Evolutionary conservation across 2,329 filamentous ascomycete genomes (phyloP).

Genomic region (Penicillium sp.): DNA sequence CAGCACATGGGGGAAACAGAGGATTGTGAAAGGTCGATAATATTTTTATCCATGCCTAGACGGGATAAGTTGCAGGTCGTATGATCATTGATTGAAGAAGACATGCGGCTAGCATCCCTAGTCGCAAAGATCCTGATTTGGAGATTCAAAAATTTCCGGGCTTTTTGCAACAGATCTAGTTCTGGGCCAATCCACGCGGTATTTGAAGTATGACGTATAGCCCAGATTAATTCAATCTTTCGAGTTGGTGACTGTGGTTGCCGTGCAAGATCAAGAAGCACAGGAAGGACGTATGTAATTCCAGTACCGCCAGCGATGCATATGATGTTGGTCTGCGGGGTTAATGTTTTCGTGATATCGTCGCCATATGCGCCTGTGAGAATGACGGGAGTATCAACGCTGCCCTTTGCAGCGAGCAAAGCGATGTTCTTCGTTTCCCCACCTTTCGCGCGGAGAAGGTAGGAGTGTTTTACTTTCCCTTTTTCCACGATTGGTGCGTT

Average conservation of each 20-base stretch:
- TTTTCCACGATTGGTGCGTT: slow-evolving; percentile 49
- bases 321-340: slow-evolving; percentile 47
- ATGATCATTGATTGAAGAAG: background rate
- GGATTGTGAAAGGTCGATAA: background rate
- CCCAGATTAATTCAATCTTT: slow-evolving; percentile 65
- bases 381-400: slow-evolving; percentile 54
- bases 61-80: background rate
- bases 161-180: slow-evolving; percentile 41
- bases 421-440: slow-evolving; percentile 28
- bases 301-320: slow-evolving; percentile 60
- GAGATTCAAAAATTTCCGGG: background rate
- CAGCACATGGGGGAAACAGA: background rate
- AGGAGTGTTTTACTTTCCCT: slow-evolving; percentile 24
- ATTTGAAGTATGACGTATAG: slow-evolving; percentile 56
- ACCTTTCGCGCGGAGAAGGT: slow-evolving; percentile 53
- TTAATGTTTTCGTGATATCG: slow-evolving; percentile 44
- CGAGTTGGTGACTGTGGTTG: slow-evolving; percentile 38
- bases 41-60: background rate
- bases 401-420: slow-evolving; percentile 16
- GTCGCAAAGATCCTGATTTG: background rate
- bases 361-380: slow-evolving; percentile 65
- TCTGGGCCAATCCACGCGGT: slow-evolving; percentile 61
- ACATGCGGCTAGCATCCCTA: background rate
- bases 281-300: slow-evolving; percentile 57
- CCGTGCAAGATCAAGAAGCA: slow-evolving; percentile 41